Base-by-base conservation (phyloP, 2,329 filamentous ascomycete species). In the Aspergillus sp. region DNA sequence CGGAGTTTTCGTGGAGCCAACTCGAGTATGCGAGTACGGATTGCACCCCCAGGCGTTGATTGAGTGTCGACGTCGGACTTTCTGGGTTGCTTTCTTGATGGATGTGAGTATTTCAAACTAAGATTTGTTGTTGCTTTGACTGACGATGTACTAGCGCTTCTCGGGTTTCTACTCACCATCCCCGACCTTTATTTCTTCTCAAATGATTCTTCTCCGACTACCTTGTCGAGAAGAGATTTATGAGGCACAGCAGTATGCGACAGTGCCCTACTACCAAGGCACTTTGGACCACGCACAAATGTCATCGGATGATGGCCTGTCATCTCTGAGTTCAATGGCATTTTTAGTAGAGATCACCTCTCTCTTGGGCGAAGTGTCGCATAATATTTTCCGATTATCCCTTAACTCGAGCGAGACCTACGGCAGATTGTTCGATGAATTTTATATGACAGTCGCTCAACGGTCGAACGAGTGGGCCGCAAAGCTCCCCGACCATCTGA, bases 21-120 rank as follows among this genome's bases (percentile, higher is more conserved):
- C 66, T 10, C 56, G 65, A n/a, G 56, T 58, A 0, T 76, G 73
- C 42, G 79, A 80, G 5, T 82, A 80, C 55, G 78, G 74, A 13
- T 71, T 86, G 50, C 78, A 75, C 52, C 74, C 71, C 45, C 64
- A 66, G 39, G 79, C 77, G 28, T 77, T 83, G 52, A 75, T 77
- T 26, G 86, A 90, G 64, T 83, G 82, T 53, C 76, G 81, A 47
- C 75, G 85, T 50, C 74, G 86, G 44, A 88, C 83, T 0, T 84
- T 88, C 56, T 90, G 85, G 85, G 79, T 81, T 27, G 76, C 81
- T 40, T 86, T 83, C 52, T 68, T 88, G 53, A 75, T 86, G 61
- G 86, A 89, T 65, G 74, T 77, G 64, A 70, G 73, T 67, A 51
- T 40, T 35, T 27, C 5, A 19, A 34, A 4, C 7, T n/a, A 53